Base-by-base conservation (phyloP, 306 rosid genomes). In the Gynostemma pentaphyllum region DNA sequence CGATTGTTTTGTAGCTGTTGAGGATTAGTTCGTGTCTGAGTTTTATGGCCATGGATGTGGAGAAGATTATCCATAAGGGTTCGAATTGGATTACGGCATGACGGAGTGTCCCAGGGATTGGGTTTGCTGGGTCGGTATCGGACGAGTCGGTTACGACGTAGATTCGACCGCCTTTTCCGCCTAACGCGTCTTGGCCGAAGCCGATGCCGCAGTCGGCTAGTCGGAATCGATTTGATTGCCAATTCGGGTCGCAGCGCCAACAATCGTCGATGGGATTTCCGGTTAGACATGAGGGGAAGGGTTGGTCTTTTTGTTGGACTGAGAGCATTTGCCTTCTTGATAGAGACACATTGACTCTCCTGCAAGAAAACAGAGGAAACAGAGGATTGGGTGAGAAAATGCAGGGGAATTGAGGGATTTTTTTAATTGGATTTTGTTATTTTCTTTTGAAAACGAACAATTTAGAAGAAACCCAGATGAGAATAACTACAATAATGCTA, bases 201-300 rank as follows among this genome's bases (percentile, higher is more conserved):
- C 94, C 94, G 16, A 86, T 62, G 56, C 85, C 85, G 46, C 94
- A 86, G 8, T 86, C 89, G 1, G 94, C 89, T 23, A 86, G 76
- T 29, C 29, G 71, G 63, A 83, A 83, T 0, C 94, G 85, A 66
- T 83, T 80, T 0, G 73, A 45, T 1, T 68, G 64, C 94, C 94
- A 86, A 75, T 83, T 68, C 0, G 78, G 62, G 74, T 86, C 94
- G 81, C 94, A 86, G 0, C 85, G 73, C 94, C 94, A 86, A 68
- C 94, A 86, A 47, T 86, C 94, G 59, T 86, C 94, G 3, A 86
- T 56, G 4, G 94, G 94, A 42, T 86, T 86, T 0, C 94, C 94
- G 16, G 89, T 78, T 41, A 83, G 64, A 47, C 94, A 86, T 2
- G 41, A 8, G n/a, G n/a, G n/a, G 7, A 29, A 5, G 0, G 54